Conservation (phyloP, 495 filamentous ascomycete genomes). For the Amphirosellinia nigrospora region DNA sequence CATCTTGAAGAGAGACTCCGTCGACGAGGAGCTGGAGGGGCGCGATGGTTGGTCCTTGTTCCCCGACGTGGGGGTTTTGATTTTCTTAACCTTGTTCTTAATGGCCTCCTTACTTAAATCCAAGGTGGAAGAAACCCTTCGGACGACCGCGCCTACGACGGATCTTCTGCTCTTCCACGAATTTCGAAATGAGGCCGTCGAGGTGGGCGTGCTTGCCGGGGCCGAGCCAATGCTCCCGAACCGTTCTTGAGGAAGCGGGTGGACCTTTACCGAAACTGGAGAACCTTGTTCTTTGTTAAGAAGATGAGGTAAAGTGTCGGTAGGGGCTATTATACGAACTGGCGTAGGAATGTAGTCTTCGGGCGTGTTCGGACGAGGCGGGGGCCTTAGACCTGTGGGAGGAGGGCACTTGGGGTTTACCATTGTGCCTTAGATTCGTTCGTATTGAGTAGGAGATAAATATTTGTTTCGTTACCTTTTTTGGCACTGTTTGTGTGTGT, state of each 20-base stretch:
- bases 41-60: not conserved
- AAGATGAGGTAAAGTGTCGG: not conserved
- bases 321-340: not conserved
- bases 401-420: not conserved
- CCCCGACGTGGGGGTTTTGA: too few species aligned
- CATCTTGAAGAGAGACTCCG: not conserved
- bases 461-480: not conserved
- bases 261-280: not conserved
- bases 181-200: not conserved
- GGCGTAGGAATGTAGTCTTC: not conserved
- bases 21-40: not conserved
- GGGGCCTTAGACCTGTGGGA: not conserved
- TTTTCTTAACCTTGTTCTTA: too few species aligned
- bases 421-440: not conserved
- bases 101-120: not conserved
- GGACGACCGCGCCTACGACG: not conserved
- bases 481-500: not conserved
- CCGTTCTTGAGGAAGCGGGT: not conserved
- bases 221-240: not conserved
- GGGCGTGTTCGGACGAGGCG: not conserved
- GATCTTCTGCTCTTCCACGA: conserved; percentile 15
- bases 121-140: not conserved
- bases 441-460: not conserved
- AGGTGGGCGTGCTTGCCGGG: not conserved
- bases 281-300: not conserved